A percentile compares a stretch with the other conserved stretches of the same genome.
These are phyloP conservation scores for Narthecium ossifragum DNA, from an alignment of 106 monocot genomes.

Conservation along the genomic window DNA sequence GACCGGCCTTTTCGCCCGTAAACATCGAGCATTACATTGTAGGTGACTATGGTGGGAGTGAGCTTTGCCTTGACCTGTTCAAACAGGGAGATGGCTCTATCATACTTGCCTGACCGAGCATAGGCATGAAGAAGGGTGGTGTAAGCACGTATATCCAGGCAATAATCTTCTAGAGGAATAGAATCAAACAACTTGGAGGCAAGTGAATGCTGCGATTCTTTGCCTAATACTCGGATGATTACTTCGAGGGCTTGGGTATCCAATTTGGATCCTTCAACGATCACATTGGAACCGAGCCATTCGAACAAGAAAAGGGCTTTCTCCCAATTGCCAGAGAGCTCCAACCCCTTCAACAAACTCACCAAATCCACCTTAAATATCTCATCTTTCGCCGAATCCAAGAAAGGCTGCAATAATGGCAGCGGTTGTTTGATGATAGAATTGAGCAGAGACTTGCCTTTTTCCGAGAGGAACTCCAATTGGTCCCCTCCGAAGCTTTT, in stretches of 20 bases:
- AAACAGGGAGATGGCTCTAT: constrained; percentile 49
- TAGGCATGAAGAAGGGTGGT: constrained; percentile 69
- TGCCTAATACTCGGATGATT: constrained; percentile 37
- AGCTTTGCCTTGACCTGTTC: constrained; percentile 41
- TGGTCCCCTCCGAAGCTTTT: background rate
- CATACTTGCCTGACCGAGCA: constrained; percentile 30
- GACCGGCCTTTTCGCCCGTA: constrained; percentile 69
- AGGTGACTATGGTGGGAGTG: constrained; percentile 70
- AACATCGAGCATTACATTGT: constrained; percentile 84
- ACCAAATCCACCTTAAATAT: constrained; percentile 28
- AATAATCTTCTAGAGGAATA: constrained; percentile 43
- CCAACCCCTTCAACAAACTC: constrained; percentile 41
- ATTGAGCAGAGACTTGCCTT: constrained; percentile 45
- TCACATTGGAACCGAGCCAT: constrained; percentile 28
- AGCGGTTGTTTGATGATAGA: constrained; percentile 30
- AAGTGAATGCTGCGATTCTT: constrained; percentile 46
- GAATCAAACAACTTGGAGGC: constrained; percentile 55
- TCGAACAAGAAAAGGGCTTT: constrained; percentile 48
- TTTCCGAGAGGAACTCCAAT: constrained; percentile 44
- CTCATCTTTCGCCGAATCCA: constrained; percentile 26
- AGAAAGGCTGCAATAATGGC: constrained; percentile 12
- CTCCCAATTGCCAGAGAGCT: constrained; percentile 45
- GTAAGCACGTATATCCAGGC: constrained; percentile 70
- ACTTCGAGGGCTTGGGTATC: constrained; percentile 48
- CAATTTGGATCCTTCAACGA: constrained; percentile 14